Evolutionary conservation across 768 basidiomycete genomes (phyloP).

Genomic region (Lactifluus subvellereus): DNA sequence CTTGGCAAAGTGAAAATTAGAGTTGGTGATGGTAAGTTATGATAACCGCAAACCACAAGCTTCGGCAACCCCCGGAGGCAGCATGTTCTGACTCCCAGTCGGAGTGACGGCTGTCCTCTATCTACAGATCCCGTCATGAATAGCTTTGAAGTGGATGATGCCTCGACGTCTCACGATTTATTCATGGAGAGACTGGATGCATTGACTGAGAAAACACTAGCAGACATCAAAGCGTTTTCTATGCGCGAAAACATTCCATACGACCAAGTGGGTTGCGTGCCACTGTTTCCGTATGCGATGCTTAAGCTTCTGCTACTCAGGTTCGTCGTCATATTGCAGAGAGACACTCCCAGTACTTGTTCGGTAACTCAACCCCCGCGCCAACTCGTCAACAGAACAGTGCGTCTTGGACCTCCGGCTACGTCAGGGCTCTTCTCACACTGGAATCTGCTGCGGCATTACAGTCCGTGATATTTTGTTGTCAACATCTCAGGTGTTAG

Average conservation of each 20-base stretch:
- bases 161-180: conserved; percentile 41
- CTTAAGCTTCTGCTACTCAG: conserved; percentile 34
- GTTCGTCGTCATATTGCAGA: conserved; percentile 49
- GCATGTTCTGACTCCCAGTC: background rate
- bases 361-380: conserved; percentile 27
- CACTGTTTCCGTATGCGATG: background rate
- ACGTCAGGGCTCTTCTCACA: background rate
- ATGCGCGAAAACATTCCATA: conserved; percentile 52
- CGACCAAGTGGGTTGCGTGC: conserved; percentile 45
- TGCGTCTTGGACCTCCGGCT: conserved; percentile 13
- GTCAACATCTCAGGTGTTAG: conserved; percentile 47
- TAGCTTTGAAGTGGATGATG: conserved; percentile 23
- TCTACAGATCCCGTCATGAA: conserved; percentile 3
- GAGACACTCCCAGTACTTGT: conserved; percentile 56
- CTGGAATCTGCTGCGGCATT: background rate
- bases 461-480: conserved; percentile 45
- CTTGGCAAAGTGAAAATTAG: no score
- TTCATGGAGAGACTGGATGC: conserved; percentile 60
- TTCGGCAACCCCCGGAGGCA: background rate
- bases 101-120: no score
- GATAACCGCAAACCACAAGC: background rate
- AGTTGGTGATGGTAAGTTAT: background rate
- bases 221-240: conserved; percentile 55
- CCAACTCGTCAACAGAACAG: conserved; percentile 16
- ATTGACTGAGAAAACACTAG: conserved; percentile 52